These are phyloP conservation scores for Colletotrichum sp. DNA, from an alignment of 2,329 filamentous ascomycete species.

Conservation along the genomic window DNA sequence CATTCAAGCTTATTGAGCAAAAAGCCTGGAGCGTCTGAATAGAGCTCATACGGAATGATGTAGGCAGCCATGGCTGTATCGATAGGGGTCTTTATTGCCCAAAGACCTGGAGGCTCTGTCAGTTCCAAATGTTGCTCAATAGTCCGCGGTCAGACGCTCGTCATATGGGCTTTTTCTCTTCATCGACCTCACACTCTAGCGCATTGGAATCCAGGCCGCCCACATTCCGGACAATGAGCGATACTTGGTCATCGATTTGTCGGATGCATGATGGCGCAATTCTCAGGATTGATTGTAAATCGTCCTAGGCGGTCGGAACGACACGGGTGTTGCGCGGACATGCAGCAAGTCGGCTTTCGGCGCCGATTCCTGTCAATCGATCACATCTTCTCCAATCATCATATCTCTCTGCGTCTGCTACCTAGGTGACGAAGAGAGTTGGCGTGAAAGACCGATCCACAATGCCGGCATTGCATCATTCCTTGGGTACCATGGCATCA, in stretches of 20 bases:
- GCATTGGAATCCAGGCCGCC: neutral
- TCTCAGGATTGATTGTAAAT: neutral
- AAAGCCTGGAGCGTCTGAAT: neutral
- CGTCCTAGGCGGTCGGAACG: neutral
- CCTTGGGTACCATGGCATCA: neutral
- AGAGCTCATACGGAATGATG: neutral
- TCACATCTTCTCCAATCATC: neutral
- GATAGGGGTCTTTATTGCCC: no score
- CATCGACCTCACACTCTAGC: neutral
- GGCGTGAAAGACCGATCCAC: neutral
- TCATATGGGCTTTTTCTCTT: neutral
- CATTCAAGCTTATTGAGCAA: neutral
- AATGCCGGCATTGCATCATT: neutral
- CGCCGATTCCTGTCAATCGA: neutral
- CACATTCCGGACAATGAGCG: neutral
- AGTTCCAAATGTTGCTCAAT: neutral
- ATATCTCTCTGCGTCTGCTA: neutral
- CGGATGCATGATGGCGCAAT: neutral
- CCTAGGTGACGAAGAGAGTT: neutral
- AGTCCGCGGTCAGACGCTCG: neutral
- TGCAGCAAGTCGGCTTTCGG: neutral
- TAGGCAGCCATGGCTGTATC: neutral
- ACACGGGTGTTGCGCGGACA: neutral
- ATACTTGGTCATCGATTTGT: neutral
- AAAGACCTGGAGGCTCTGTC: neutral